Percentiles rank a stretch among this genome's conserved stretches.
phyloP scores from a whole-genome alignment of 306 rosid genomes.

The Medicago lupulina region DNA sequence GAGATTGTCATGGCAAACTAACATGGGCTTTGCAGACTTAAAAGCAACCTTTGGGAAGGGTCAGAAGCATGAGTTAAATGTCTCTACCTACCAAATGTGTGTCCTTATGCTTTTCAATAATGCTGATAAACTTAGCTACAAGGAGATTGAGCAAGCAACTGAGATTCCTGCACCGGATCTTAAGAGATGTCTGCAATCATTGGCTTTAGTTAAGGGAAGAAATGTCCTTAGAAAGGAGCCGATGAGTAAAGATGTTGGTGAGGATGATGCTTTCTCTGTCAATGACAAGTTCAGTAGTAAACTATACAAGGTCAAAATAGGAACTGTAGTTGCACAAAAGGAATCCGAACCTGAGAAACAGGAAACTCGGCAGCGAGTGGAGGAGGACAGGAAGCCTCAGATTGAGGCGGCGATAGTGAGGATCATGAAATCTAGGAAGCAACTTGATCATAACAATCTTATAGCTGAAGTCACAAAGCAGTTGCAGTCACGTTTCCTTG shows the following conservation, averaged over 20 bases:
- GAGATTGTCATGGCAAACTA: constrained; percentile 94
- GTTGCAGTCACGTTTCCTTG: constrained; percentile 78
- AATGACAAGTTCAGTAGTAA: constrained; percentile 90
- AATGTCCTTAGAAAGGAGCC: constrained; percentile 94
- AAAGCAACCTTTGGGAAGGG: constrained; percentile 91
- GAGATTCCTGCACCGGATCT: constrained; percentile 81
- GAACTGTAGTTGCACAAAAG: constrained; percentile 92
- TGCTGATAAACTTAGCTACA: constrained; percentile 74
- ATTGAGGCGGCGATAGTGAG: constrained; percentile 91
- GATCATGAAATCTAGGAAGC: constrained; percentile 89
- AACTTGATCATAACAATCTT: constrained; percentile 84
- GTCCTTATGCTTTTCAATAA: constrained; percentile 89
- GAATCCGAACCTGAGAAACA: constrained; percentile 92
- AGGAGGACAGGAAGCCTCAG: constrained; percentile 98
- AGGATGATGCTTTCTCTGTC: constrained; percentile 78
- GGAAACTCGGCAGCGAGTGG: constrained; percentile 96
- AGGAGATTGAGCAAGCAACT: constrained; percentile 92
- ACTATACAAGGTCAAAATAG: constrained; percentile 89
- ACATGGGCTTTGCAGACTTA: constrained; percentile 91
- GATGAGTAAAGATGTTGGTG: constrained; percentile 85
- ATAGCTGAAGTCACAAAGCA: constrained; percentile 93
- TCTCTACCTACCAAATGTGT: constrained; percentile 93
- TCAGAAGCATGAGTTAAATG: constrained; percentile 95
- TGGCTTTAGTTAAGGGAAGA: constrained; percentile 93
- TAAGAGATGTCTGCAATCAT: constrained; percentile 90